Conservation (phyloP, 2,329 filamentous ascomycete species). For the Penicillium italicum region DNA sequence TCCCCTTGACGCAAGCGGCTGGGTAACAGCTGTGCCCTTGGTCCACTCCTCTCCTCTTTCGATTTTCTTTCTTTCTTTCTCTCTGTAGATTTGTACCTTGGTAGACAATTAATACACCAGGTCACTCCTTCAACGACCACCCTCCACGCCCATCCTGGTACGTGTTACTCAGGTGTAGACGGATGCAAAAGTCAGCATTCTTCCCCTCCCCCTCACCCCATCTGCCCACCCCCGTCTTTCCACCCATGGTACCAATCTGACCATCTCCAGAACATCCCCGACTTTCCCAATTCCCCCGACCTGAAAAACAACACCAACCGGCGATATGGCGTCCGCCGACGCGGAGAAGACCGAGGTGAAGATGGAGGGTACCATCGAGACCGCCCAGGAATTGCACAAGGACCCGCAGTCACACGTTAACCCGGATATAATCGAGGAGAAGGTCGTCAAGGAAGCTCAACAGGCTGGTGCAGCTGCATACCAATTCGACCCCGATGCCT, state of each 20-base stretch:
- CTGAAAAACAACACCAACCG: constrained; percentile 5
- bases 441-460: constrained; percentile 71
- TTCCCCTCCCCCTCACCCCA: not conserved
- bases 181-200: not conserved
- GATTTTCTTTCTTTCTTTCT: not conserved
- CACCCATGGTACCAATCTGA: not conserved
- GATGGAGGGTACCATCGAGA: constrained; percentile 74
- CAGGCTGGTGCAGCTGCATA: constrained; percentile 77
- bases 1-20: constrained; percentile 30
- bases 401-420: constrained; percentile 66
- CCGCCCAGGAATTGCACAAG: constrained; percentile 51
- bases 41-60: constrained; percentile 7
- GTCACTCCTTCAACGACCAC: not conserved
- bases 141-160: not conserved
- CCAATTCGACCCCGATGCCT: constrained; percentile 82
- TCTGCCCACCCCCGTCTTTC: not conserved
- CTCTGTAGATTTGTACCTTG: not conserved
- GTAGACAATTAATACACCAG: not conserved
- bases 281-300: not conserved
- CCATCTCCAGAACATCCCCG: not conserved
- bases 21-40: constrained; percentile 10
- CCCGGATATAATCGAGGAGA: constrained; percentile 67
- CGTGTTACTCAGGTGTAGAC: not conserved
- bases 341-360: constrained; percentile 63
- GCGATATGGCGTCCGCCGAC: constrained; percentile 32